Evolutionary conservation across 2,329 filamentous ascomycete species (phyloP), one percentile per base, ranked within the genome.

Genomic region (Mycosphaerelloides madeirae): DNA sequence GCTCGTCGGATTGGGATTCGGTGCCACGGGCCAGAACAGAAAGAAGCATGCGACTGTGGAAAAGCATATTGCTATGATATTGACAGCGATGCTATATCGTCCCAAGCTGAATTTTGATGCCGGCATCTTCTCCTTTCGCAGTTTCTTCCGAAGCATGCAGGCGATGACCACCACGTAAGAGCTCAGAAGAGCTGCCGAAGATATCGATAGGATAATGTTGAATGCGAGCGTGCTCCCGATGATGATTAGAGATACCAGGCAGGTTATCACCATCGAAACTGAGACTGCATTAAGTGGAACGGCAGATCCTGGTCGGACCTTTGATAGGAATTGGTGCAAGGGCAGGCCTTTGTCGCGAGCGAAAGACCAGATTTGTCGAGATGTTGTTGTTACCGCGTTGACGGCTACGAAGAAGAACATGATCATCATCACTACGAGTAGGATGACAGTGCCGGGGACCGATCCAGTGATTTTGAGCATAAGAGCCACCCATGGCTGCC

Each of bases 181-280:
- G 6, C 58, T 59, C 19, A 74, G 57, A 11, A 68, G 55, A 2
- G 69, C 64, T 16, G 57, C 64, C 9, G 64, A 58, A 6, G 58
- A 61, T 6, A 72, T 61, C 2, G 68, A 64, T 29, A 69, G 62
- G 32, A 71, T 68, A 28, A 67, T 67, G 46, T 67, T 65, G 35
- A 75, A 61, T 14, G 67, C 69, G 4, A 66, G 64, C 19, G 66
- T 68, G 18, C 57, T 60, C 29, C 63, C 65, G 29, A 66, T 53
- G 35, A 63, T 65, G 48, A 67, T 65, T 28, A 34, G 35, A 5
- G 48, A 22, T 6, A 50, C 38, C 13, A 48, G 40, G 4, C 28
- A 44, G 16, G 41, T 45, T 19, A 45, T 37, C 13, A 45, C 28
- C 18, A 50, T 39, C 9, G 34, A 39, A 14, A 50, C 19, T 1